phyloP scores from a whole-genome alignment of 768 basidiomycete species.

The Termitomyces sp. region DNA sequence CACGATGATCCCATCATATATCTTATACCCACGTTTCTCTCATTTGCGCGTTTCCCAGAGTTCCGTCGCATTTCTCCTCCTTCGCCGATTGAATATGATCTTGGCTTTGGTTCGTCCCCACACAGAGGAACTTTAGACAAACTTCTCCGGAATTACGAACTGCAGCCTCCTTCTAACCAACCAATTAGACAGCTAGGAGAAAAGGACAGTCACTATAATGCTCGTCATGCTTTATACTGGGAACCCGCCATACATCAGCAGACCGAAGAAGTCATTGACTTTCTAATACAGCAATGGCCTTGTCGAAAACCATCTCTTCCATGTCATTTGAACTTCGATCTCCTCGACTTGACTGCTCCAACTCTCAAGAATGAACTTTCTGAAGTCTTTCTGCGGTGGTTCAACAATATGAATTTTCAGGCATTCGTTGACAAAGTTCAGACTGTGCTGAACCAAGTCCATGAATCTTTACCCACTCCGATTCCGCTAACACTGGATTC shows the following conservation, averaged over 20 bases:
- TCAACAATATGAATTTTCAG: slow-evolving; percentile 12
- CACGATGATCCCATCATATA: neutral
- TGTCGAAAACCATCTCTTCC: slow-evolving; percentile 5
- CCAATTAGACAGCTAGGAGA: slow-evolving; percentile 1
- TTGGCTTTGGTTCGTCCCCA: slow-evolving; percentile 17
- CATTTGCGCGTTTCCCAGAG: slow-evolving; percentile 20
- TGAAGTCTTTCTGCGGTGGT: slow-evolving; percentile 8
- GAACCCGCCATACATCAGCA: neutral
- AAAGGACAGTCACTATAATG: neutral
- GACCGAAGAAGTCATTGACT: slow-evolving; percentile 4
- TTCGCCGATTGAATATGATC: slow-evolving; percentile 11
- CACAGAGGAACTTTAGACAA: slow-evolving; percentile 3
- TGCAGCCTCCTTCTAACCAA: neutral
- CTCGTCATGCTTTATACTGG: slow-evolving; percentile 4
- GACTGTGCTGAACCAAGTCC: slow-evolving; percentile 1
- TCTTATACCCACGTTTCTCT: slow-evolving; percentile 24
- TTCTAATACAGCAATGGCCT: slow-evolving; percentile 17
- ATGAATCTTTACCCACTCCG: neutral
- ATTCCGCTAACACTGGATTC: neutral
- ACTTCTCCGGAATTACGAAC: neutral
- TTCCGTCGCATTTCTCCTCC: slow-evolving; percentile 16
- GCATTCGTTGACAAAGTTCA: slow-evolving; percentile 11
- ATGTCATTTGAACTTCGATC: neutral
- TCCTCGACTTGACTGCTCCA: slow-evolving; percentile 1
- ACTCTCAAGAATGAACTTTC: neutral